Evolutionary conservation across 192 early-diverging fungal species (phyloP), one percentile per base, ranked within the genome.

Genomic region (Coemansia sp.): DNA sequence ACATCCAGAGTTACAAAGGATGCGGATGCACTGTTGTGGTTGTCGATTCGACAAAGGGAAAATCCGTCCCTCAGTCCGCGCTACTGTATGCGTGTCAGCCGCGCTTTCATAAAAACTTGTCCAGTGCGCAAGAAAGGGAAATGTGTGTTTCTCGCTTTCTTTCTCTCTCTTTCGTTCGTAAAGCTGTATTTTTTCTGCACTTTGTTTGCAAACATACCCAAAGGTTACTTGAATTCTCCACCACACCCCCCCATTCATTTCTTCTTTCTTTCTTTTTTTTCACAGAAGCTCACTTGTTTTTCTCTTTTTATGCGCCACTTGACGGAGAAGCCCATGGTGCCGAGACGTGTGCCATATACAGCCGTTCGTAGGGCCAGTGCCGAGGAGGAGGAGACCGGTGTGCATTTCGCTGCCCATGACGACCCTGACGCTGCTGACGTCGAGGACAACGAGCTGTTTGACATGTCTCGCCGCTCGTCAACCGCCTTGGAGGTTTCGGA

Each of bases 381-480:
- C 22, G 72, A 66, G 29, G 29, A 29, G 29, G 29, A 29, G 40
- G 50, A 41, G 50, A 53, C 23, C n/a, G 68, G 45, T 14, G 77
- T 69, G 54, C 77, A 59, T n/a, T 69, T 75, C 60, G 56, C 59
- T 45, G 62, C 56, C 56, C 52, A 54, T 14, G 68, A 69, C 57
- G 54, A 59, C 41, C 68, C 65, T 0, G 65, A 67, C 20, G 71
- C 67, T 6, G 69, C 65, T 35, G 77, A 80, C 63, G 59, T 74
- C 55, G 77, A 79, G 25, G 72, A 80, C 73, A 75, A 74, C 56
- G 76, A 67, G 71, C 59, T 80, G 40, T 75, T 80, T 45, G 77
- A 75, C 32, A 40, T 52, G 50, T 19, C 67, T 33, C 63, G 67
- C 38, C 63, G 52, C 52, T 54, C 52, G 8, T 54, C 48, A 29